phyloP scores from a whole-genome alignment of 2,329 filamentous ascomycete genomes.

The Aspergillus novofumigatus region DNA sequence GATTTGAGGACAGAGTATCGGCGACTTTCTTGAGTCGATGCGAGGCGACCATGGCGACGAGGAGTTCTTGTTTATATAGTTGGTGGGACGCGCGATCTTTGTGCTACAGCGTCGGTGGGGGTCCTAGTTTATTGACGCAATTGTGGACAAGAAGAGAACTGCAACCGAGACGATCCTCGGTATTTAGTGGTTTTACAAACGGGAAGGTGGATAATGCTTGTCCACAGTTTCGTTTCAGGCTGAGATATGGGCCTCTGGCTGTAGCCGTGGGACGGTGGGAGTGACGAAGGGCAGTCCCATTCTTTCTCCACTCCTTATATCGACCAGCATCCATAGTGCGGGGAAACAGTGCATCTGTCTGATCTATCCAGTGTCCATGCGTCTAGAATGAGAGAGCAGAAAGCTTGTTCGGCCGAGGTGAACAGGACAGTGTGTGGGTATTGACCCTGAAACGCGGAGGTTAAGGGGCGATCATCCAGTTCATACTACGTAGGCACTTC shows the following conservation, averaged over 20 bases:
- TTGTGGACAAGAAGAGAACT: not conserved
- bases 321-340: not conserved
- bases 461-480: not conserved
- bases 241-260: not conserved
- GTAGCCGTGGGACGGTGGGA: not conserved
- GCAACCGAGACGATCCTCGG: not conserved
- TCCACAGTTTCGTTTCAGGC: not conserved
- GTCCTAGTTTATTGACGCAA: not conserved
- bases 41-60: constrained; percentile 1
- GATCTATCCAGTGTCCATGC: too few species aligned
- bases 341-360: not conserved
- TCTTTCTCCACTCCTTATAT: not conserved
- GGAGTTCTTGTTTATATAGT: not conserved
- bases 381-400: not conserved
- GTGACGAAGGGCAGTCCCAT: not conserved
- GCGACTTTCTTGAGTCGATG: constrained; percentile 1
- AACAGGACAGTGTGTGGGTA: not conserved
- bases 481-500: not conserved
- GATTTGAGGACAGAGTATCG: not conserved
- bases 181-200: not conserved
- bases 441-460: not conserved
- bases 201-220: not conserved
- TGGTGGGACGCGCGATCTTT: not conserved
- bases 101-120: not conserved
- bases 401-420: not conserved